Conservation (phyloP, 1,284 basidiomycete species). For the Taiwanofungus camphoratus region DNA sequence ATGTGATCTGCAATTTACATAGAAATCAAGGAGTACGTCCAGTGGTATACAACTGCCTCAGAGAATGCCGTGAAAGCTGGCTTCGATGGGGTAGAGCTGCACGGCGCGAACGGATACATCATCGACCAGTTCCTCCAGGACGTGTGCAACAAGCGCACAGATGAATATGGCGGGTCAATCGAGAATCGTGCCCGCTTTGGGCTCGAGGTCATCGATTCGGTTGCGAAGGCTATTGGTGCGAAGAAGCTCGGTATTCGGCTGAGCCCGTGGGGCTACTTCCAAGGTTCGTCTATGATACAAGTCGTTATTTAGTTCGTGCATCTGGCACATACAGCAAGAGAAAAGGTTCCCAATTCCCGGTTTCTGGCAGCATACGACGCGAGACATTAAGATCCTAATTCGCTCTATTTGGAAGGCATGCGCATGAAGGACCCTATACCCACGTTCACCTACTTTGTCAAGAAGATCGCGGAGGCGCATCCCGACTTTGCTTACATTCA, state of each 20-base stretch:
- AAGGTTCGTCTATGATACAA: no score
- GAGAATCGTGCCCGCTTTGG: slow-evolving; percentile 50
- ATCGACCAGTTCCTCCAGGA: slow-evolving; percentile 41
- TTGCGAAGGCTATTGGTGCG: slow-evolving; percentile 32
- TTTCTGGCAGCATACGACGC: no score
- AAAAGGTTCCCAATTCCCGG: no score
- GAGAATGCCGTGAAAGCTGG: slow-evolving; percentile 39
- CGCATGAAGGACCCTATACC: slow-evolving; percentile 35
- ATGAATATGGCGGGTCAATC: slow-evolving; percentile 53
- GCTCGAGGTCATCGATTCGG: slow-evolving; percentile 44
- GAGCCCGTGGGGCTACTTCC: slow-evolving; percentile 44
- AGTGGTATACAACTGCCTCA: slow-evolving; percentile 33
- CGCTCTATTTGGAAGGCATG: no score
- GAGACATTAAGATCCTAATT: no score
- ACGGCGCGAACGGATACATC: slow-evolving; percentile 34
- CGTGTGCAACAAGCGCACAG: slow-evolving; percentile 46
- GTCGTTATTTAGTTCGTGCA: no score
- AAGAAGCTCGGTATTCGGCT: slow-evolving; percentile 44
- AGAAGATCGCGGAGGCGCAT: slow-evolving; percentile 22
- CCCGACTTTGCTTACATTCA: slow-evolving; percentile 47
- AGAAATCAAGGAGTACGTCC: slow-evolving; percentile 40
- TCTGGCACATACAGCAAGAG: no score
- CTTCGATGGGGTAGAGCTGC: slow-evolving; percentile 38
- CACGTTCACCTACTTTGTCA: slow-evolving; percentile 28
- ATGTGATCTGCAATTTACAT: neutral